Conservation (phyloP, 441 rosid genomes). For the Euphorbia celastroides region DNA sequence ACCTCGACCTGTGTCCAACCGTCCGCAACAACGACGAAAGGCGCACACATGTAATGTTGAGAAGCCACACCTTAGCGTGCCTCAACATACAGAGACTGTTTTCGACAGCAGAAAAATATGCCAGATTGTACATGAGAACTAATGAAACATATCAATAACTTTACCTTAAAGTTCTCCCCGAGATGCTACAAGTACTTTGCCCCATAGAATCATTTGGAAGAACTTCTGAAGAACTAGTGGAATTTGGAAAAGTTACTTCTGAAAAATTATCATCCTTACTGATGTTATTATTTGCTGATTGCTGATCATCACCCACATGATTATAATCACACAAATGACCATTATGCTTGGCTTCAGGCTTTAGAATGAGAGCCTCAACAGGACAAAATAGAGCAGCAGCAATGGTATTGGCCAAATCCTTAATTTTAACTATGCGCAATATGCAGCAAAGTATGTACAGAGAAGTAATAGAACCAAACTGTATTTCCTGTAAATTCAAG, state of each 20-base stretch:
- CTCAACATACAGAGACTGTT: background rate
- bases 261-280: conserved; percentile 32
- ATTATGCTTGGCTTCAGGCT: conserved; percentile 52
- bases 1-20: too few relatives aligned
- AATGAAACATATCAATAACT: background rate
- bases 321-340: conserved; percentile 42
- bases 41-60: background rate
- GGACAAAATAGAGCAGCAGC: conserved; percentile 89
- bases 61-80: background rate
- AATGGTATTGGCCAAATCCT: conserved; percentile 87
- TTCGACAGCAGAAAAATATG: too few relatives aligned
- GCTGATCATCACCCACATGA: conserved; percentile 31
- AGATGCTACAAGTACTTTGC: conserved; percentile 27
- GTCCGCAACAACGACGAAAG: too few relatives aligned
- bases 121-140: background rate
- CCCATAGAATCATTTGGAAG: conserved; percentile 32
- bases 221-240: conserved; percentile 35
- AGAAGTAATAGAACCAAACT: conserved; percentile 69
- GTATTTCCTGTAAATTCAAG: conserved; percentile 52
- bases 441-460: conserved; percentile 93
- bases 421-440: conserved; percentile 89
- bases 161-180: conserved; percentile 62
- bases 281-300: conserved; percentile 29
- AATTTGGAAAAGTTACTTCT: conserved; percentile 29
- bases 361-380: conserved; percentile 45